Base-by-base conservation (phyloP, 2,329 filamentous ascomycete genomes). In the Fusarium foetens region DNA sequence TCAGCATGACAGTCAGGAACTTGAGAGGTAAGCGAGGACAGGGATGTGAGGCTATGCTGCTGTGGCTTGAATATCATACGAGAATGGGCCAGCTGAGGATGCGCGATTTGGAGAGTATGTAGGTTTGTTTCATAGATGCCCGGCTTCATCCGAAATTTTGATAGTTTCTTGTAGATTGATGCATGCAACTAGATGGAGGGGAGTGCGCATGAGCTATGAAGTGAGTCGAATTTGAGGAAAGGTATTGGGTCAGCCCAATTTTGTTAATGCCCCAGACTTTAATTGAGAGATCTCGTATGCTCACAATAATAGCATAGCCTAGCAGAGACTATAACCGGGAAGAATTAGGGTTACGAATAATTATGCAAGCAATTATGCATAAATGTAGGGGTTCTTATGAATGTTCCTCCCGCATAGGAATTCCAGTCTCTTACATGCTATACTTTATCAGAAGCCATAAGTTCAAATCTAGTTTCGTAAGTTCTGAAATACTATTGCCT, bases 401-500 rank as follows among this genome's bases (percentile, higher is more conserved):
- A 23, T n/a, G 14, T n/a, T 16, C 21, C 39, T n/a, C n/a, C 21
- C 2, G 14, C 8, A 14, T 10, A 9, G n/a, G 12, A 42, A 42
- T 16, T 42, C n/a, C 14, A 41, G 21, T 23, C 12, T 23, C 13
- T 13, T 8, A 9, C 13, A 42, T 23, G 12, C 13, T 13, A 17
- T 10, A 25, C 16, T 6, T 7, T 4, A 17, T 43, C 39, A 23
- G 9, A 13, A 39, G 21, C 14, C 8, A 23, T 16, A 7, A 25
- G 23, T 17, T 23, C 5, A 17, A 17, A 11, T 17, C 10, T 12
- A 16, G 4, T 4, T 31, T 17, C 10, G 33, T 16, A 1, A 5
- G 6, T 19, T 41, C 7, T 5, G 3, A 0, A 11, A n/a, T 6
- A 1, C 6, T 21, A 11, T 14, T 11, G 0, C 6, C 0, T 1